A percentile compares a stretch with the other conserved stretches of the same genome.
These are phyloP conservation scores for Coniochaeta sp. DNA, from an alignment of 2,329 filamentous ascomycete species.

Conservation along the genomic window DNA sequence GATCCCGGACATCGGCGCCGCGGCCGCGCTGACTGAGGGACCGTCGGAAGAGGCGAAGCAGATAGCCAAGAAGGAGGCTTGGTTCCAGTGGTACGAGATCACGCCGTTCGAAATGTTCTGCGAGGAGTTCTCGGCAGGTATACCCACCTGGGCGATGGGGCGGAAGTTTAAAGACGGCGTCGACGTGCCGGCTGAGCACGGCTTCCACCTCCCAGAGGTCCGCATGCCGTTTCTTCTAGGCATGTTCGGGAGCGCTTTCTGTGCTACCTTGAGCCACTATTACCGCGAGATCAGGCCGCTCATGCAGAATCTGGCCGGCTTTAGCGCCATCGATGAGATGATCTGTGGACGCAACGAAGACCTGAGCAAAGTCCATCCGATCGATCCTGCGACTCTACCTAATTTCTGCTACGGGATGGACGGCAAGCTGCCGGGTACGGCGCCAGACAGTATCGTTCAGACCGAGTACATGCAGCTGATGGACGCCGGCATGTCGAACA, in stretches of 20 bases:
- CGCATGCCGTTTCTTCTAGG: slow-evolving; percentile 80
- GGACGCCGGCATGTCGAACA: slow-evolving; percentile 99
- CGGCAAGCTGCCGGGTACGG: slow-evolving; percentile 63
- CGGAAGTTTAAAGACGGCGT: slow-evolving; percentile 69
- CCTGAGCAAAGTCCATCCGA: slow-evolving; percentile 85
- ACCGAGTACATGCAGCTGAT: slow-evolving; percentile 72
- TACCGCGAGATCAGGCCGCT: slow-evolving; percentile 89
- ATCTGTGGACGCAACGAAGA: slow-evolving; percentile 79
- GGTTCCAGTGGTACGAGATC: slow-evolving; percentile 98
- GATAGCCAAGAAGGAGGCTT: slow-evolving; percentile 52
- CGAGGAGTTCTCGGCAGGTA: slow-evolving; percentile 84
- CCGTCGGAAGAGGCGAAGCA: slow-evolving; percentile 31
- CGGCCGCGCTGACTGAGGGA: slow-evolving; percentile 23
- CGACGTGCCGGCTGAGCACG: slow-evolving; percentile 56
- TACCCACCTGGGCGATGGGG: slow-evolving; percentile 90
- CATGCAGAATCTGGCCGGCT: slow-evolving; percentile 65
- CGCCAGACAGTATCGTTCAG: slow-evolving; percentile 68
- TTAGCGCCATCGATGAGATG: slow-evolving; percentile 70
- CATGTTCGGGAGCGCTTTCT: slow-evolving; percentile 96
- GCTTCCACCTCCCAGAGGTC: slow-evolving; percentile 72
- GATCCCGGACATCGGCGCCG: slow-evolving; percentile 60
- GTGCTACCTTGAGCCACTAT: slow-evolving; percentile 90
- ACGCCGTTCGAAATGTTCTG: slow-evolving; percentile 94
- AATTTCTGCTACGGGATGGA: slow-evolving; percentile 84
- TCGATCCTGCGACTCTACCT: slow-evolving; percentile 83